Evolutionary conservation across 805 yeast genomes (phyloP).

Genomic region (Saccharomycopsis sp.): DNA sequence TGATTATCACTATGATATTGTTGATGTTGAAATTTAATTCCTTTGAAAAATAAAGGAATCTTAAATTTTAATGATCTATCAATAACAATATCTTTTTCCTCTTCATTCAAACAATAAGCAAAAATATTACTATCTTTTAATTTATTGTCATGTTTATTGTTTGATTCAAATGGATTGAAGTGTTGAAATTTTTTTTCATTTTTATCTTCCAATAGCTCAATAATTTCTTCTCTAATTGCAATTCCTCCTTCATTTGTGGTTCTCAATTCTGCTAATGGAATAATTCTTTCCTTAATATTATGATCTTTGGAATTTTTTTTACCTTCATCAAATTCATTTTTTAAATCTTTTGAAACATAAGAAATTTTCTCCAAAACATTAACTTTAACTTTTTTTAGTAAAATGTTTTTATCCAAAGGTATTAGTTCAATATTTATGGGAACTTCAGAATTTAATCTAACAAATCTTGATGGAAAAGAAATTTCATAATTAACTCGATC

Average conservation of each 20-base stretch:
- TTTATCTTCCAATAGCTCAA: neutral
- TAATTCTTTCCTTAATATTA: constrained; percentile 35
- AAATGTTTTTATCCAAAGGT: constrained; percentile 54
- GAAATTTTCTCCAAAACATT: constrained; percentile 59
- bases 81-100: constrained; percentile 7
- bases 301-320: constrained; percentile 17
- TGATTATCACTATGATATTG: constrained; percentile 5
- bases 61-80: constrained; percentile 5
- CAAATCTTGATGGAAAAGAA: constrained; percentile 59
- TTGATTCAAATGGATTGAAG: too few species aligned
- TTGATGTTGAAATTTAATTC: constrained; percentile 6
- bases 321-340: constrained; percentile 44
- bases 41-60: constrained; percentile 16
- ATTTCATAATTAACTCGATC: constrained; percentile 61
- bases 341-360: constrained; percentile 45
- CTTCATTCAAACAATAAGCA: constrained; percentile 11
- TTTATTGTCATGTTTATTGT: neutral
- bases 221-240: constrained; percentile 45
- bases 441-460: constrained; percentile 49
- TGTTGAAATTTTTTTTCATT: neutral
- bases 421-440: constrained; percentile 54
- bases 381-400: constrained; percentile 52
- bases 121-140: constrained; percentile 1
- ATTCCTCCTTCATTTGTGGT: constrained; percentile 36
- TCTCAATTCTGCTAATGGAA: constrained; percentile 54